Percentiles rank a stretch among this genome's conserved stretches.
Conservation (phyloP, 2,329 filamentous ascomycete genomes). For the Fusarium miscanthi region DNA sequence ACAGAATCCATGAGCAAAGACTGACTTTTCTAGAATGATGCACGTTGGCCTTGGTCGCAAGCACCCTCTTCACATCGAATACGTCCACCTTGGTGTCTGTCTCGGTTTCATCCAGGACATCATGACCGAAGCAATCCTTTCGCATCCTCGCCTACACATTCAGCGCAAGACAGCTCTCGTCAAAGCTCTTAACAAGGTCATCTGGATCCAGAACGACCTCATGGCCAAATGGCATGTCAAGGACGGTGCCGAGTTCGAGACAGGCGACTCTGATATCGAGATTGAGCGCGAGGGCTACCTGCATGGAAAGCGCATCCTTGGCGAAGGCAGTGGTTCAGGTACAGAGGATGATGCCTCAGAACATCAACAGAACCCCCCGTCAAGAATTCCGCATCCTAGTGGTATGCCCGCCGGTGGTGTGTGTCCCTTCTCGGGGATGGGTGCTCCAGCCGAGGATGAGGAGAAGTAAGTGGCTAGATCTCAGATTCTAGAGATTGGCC, state of each 20-base stretch:
- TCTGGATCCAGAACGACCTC: conserved; percentile 90
- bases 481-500: background rate
- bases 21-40: conserved; percentile 68
- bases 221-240: conserved; percentile 85
- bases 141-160: conserved; percentile 73
- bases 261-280: conserved; percentile 58
- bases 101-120: conserved; percentile 83
- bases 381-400: conserved; percentile 31
- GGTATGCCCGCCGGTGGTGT: conserved; percentile 34
- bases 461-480: conserved; percentile 1
- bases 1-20: background rate
- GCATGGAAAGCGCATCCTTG: conserved; percentile 69
- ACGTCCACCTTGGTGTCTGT: conserved; percentile 79
- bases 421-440: conserved; percentile 44
- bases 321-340: conserved; percentile 44
- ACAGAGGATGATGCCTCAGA: conserved; percentile 37
- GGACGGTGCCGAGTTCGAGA: conserved; percentile 71
- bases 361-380: conserved; percentile 22
- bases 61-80: conserved; percentile 81
- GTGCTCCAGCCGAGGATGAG: conserved; percentile 27
- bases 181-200: conserved; percentile 81
- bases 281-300: conserved; percentile 73
- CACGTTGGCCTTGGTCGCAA: conserved; percentile 79
- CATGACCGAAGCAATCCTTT: conserved; percentile 79
- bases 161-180: conserved; percentile 78